Percentiles rank a stretch among this genome's conserved stretches.
Conservation (phyloP, 148 eudicot genomes). For the Gaultheria prostrata region DNA sequence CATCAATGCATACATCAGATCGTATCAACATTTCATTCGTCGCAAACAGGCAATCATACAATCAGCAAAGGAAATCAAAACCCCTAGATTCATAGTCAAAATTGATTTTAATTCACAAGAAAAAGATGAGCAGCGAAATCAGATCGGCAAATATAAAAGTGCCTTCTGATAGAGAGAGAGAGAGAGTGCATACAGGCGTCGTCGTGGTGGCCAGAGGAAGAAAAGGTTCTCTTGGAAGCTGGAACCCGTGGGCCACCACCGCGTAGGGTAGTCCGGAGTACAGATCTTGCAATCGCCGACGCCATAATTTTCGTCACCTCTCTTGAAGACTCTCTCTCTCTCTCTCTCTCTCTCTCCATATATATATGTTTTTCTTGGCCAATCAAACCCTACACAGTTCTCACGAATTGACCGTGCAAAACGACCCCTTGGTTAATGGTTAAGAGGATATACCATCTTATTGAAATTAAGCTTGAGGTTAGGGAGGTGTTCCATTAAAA, state of each 20-base stretch:
- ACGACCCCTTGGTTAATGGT: too few relatives aligned
- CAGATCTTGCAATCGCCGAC: constrained; percentile 52
- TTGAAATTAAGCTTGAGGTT: too few relatives aligned
- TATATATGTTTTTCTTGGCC: background rate
- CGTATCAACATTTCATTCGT: background rate
- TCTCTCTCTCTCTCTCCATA: background rate
- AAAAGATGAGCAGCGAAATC: background rate
- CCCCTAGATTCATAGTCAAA: background rate
- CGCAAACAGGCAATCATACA: background rate
- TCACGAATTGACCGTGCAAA: background rate
- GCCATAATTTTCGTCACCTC: constrained; percentile 40
- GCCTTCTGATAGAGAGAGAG: background rate
- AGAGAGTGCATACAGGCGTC: constrained; percentile 16
- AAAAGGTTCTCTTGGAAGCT: constrained; percentile 15
- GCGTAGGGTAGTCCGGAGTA: constrained; percentile 47
- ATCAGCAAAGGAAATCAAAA: background rate
- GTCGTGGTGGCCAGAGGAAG: constrained; percentile 16
- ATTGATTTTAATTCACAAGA: background rate
- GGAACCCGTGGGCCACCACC: constrained; percentile 27
- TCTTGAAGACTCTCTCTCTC: background rate
- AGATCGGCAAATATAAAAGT: background rate
- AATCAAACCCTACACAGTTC: background rate
- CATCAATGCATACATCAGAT: background rate
- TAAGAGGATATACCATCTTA: too few relatives aligned
- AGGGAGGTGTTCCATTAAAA: too few relatives aligned